phyloP scores from a whole-genome alignment of 2,329 filamentous ascomycete species.

The Byssochlamys sp. region DNA sequence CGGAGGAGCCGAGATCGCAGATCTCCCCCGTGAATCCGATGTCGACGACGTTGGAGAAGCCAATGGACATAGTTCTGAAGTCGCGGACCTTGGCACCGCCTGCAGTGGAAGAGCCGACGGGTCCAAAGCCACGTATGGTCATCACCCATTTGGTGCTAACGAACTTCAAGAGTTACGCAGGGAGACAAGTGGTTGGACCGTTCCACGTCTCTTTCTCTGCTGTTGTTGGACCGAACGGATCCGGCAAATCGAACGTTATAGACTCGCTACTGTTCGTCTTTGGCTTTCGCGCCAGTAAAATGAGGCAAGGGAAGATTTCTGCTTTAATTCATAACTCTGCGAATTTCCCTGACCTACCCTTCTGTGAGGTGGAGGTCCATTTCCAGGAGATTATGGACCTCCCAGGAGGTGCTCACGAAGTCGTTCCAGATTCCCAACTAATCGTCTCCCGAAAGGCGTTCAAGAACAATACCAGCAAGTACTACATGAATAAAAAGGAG shows the following conservation, averaged over 20 bases:
- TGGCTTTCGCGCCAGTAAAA: slow-evolving; percentile 96
- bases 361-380: slow-evolving; percentile 91
- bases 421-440: slow-evolving; percentile 74
- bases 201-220: slow-evolving; percentile 97
- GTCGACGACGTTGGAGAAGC: slow-evolving; percentile 70
- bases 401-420: slow-evolving; percentile 61
- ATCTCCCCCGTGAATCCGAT: slow-evolving; percentile 61
- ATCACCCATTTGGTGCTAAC: slow-evolving; percentile 84
- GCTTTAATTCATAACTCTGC: slow-evolving; percentile 96
- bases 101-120: slow-evolving; percentile 61
- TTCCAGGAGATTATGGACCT: slow-evolving; percentile 92
- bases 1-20: slow-evolving; percentile 37
- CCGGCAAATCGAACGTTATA: slow-evolving; percentile 97
- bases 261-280: slow-evolving; percentile 98
- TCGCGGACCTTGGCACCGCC: slow-evolving; percentile 60
- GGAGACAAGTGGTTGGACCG: slow-evolving; percentile 85
- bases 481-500: slow-evolving; percentile 84
- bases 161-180: slow-evolving; percentile 99
- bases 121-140: slow-evolving; percentile 76
- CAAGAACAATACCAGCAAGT: slow-evolving; percentile 96
- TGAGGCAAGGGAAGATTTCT: slow-evolving; percentile 97
- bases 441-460: slow-evolving; percentile 87
- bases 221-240: slow-evolving; percentile 94
- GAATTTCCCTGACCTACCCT: slow-evolving; percentile 70
- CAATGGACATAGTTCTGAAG: slow-evolving; percentile 88